phyloP scores from a whole-genome alignment of 176 grass and related monocot genomes.

The Phyllostachys edulis region DNA sequence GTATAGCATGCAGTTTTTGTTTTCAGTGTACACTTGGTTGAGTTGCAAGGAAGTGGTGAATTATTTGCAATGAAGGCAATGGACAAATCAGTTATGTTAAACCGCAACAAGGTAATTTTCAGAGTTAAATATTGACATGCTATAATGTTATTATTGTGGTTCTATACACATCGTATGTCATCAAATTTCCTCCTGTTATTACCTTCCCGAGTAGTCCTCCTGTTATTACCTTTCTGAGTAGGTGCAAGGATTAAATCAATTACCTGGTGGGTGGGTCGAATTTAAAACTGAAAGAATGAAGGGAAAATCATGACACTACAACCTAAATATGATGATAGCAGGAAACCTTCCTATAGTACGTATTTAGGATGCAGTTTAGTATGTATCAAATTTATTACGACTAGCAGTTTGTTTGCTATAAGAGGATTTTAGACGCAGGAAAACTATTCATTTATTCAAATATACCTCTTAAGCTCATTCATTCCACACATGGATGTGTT shows the following conservation, averaged over 20 bases:
- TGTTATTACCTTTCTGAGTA: background rate
- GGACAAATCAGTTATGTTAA: constrained; percentile 97
- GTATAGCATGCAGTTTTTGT: constrained; percentile 9
- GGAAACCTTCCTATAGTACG: background rate
- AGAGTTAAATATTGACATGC: background rate
- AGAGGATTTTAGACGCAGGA: background rate
- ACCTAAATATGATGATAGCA: background rate
- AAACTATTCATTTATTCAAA: background rate
- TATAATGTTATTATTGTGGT: background rate
- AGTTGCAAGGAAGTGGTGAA: constrained; percentile 88
- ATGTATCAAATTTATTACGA: background rate
- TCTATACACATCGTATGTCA: background rate
- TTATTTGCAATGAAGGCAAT: constrained; percentile 99
- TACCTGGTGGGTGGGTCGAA: background rate
- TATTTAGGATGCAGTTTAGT: background rate
- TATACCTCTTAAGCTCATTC: background rate
- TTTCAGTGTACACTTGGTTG: constrained; percentile 91
- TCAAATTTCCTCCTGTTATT: background rate
- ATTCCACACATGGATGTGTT: background rate
- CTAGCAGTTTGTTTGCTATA: background rate
- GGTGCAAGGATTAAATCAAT: background rate
- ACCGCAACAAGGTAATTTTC: constrained; percentile 87
- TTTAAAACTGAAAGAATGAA: constrained; percentile 19
- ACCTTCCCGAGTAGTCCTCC: background rate
- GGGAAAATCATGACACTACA: background rate